These are phyloP conservation scores for Gynostemma pentaphyllum DNA, from an alignment of 306 rosid species.

Conservation along the genomic window DNA sequence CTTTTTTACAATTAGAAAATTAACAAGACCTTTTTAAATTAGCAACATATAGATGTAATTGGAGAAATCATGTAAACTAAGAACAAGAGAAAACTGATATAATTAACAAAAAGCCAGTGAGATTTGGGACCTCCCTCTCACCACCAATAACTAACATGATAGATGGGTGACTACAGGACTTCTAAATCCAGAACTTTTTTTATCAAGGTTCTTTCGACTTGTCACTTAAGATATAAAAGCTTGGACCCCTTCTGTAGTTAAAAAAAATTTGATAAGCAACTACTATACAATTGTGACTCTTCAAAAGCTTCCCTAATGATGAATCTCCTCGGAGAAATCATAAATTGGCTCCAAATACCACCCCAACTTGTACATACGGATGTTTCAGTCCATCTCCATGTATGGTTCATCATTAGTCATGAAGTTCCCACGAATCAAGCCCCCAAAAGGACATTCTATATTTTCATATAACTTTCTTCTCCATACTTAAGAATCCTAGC, in stretches of 20 bases:
- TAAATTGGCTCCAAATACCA: background rate
- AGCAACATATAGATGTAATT: background rate
- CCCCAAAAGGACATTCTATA: background rate
- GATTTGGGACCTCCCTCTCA: background rate
- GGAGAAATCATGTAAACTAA: background rate
- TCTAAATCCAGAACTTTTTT: background rate
- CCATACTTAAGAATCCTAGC: background rate
- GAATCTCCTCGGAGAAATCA: background rate
- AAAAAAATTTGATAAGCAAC: background rate
- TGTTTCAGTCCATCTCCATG: background rate
- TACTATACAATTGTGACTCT: background rate
- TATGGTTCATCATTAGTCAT: no score
- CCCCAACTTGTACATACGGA: background rate
- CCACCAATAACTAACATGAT: background rate
- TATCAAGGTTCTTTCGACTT: background rate
- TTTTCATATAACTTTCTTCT: background rate
- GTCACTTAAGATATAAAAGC: no score
- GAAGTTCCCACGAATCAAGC: background rate
- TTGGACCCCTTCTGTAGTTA: background rate
- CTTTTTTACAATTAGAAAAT: background rate
- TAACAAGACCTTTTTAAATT: no score
- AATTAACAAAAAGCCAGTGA: background rate
- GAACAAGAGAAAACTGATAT: background rate
- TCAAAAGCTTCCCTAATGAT: background rate
- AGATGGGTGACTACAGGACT: background rate